Evolutionary conservation across 805 yeast species (phyloP), one percentile per base, ranked within the genome.

Genomic region (Saturnispora sanitii): DNA sequence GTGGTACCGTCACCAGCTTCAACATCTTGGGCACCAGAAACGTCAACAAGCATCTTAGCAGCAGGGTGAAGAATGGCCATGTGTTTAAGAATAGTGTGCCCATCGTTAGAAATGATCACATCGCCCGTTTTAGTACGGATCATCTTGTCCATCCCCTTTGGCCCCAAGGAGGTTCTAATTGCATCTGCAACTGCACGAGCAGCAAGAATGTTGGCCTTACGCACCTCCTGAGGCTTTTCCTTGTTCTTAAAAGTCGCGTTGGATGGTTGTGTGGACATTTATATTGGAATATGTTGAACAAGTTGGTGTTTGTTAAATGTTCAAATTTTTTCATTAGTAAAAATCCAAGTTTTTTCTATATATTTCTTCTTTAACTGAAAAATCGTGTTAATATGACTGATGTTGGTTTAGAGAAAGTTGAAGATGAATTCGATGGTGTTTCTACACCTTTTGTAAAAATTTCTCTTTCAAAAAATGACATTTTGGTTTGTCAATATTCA

Each of bases 1-100:
- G 99, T 92, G 26, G 99, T 92, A 49, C 99, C 99, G 60, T 92
- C 99, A 42, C 99, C 99, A n/a, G 97, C 98, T 62, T 88, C 99
- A 29, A 88, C 82, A 54, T 92, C 99, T 65, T 92, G 99, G 1
- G 98, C 97, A 32, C 88, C 96, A 45, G 95, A 82, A 21, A 92
- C 84, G 58, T 92, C 97, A 34, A 92, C 98, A 55, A 75, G 60
- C 97, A 92, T 92, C 56, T 87, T 82, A 1, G 98, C 98, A 2
- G 96, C 99, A 2, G 99, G 99, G 60, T 92, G 98, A 58, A 92
- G 72, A 38, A 92, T 94, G 2, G 98, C 97, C 97, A 92, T 92
- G 61, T 92, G 96, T 54, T 84, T 79, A 52, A 90, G 68, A 51
- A 92, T 92, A 3, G 99, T 92, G 62, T 94, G 97, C 26, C 99